These are phyloP conservation scores for Sugiyamaella paludigena DNA, from an alignment of 1,139 yeast species.

Conservation along the genomic window DNA sequence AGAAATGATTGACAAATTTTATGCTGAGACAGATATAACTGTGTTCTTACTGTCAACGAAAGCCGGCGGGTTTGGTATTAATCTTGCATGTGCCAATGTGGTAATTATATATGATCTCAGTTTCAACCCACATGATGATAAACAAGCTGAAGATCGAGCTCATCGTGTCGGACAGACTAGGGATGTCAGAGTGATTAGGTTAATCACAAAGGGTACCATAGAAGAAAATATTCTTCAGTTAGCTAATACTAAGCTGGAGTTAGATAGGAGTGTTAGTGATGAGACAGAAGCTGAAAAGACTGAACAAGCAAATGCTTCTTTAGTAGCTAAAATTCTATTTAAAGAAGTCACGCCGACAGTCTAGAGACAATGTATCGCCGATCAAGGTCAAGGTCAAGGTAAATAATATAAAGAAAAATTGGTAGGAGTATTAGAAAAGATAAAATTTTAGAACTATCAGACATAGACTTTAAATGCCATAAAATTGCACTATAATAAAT, in stretches of 20 bases:
- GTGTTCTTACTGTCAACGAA: conserved; percentile 87
- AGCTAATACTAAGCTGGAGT: conserved; percentile 86
- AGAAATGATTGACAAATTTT: conserved; percentile 82
- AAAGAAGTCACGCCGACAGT: too few relatives aligned
- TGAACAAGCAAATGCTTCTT: conserved; percentile 46
- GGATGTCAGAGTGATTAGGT: conserved; percentile 75
- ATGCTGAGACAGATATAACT: conserved; percentile 78
- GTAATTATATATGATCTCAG: conserved; percentile 91
- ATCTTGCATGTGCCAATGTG: conserved; percentile 90
- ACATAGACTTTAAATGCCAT: too few relatives aligned
- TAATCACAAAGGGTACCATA: conserved; percentile 71
- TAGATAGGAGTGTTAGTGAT: conserved; percentile 66
- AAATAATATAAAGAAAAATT: too few relatives aligned
- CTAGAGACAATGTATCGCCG: too few relatives aligned
- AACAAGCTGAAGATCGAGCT: conserved; percentile 97
- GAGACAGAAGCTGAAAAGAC: conserved; percentile 49
- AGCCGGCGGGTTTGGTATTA: conserved; percentile 98
- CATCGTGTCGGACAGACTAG: conserved; percentile 96
- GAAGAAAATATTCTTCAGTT: conserved; percentile 85
- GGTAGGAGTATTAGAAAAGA: too few relatives aligned
- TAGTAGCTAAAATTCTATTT: conserved; percentile 42
- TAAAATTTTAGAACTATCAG: too few relatives aligned
- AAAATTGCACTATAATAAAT: too few relatives aligned
- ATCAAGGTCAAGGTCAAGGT: too few relatives aligned
- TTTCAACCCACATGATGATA: conserved; percentile 97